phyloP scores from a whole-genome alignment of 805 yeast genomes.

The Zygotorulaspora danielsina region DNA sequence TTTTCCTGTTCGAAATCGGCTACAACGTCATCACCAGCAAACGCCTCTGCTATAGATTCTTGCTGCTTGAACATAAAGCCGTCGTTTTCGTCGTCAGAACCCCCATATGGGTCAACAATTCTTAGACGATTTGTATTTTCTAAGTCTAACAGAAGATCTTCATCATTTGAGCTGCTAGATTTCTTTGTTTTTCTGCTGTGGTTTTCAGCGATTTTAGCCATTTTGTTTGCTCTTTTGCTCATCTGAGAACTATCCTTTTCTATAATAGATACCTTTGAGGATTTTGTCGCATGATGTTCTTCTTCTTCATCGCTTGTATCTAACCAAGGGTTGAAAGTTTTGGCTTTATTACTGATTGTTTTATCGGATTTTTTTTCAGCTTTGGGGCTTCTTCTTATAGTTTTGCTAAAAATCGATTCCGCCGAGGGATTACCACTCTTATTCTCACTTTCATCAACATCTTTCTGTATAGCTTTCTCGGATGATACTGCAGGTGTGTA shows the following conservation, averaged over 20 bases:
- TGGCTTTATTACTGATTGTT: conserved; percentile 15
- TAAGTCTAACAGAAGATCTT: conserved; percentile 41
- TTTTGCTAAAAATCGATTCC: neutral
- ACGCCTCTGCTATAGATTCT: conserved; percentile 82
- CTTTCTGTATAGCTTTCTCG: conserved; percentile 8
- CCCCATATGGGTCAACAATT: conserved; percentile 46
- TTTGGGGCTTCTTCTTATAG: neutral
- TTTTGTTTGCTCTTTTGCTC: conserved; percentile 46
- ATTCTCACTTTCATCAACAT: conserved; percentile 9
- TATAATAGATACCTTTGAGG: conserved; percentile 45
- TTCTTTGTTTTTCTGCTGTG: conserved; percentile 12
- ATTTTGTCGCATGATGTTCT: conserved; percentile 26
- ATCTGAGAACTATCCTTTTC: conserved; percentile 48
- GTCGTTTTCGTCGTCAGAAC: conserved; percentile 44
- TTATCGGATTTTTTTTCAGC: neutral
- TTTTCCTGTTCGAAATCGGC: conserved; percentile 75
- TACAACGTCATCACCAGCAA: conserved; percentile 95
- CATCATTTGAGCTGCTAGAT: conserved; percentile 30
- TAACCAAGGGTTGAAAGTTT: conserved; percentile 51
- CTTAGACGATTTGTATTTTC: conserved; percentile 46
- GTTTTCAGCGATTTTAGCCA: conserved; percentile 35
- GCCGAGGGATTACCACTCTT: neutral
- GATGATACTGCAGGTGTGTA: conserved; percentile 54
- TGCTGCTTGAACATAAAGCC: conserved; percentile 66
- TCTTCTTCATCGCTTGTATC: conserved; percentile 33